Evolutionary conservation across 176 grass and related monocot genomes (phyloP).

Genomic region (Cenchrus fungigraminus): DNA sequence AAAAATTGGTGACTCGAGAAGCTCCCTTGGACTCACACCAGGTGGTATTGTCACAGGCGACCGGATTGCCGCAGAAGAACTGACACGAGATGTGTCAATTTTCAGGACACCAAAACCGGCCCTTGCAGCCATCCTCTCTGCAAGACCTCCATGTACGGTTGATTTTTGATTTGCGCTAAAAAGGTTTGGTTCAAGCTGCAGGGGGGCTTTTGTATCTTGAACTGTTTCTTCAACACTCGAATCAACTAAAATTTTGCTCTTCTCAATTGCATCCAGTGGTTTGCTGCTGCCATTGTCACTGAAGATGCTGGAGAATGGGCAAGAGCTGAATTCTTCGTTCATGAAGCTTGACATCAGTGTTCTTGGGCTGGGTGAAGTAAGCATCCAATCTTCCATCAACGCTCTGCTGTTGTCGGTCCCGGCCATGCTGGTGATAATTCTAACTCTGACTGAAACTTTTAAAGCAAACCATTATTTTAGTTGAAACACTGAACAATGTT

Average conservation of each 20-base stretch:
- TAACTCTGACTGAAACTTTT: constrained; percentile 14
- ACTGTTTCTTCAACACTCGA: constrained; percentile 33
- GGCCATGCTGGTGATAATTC: constrained; percentile 28
- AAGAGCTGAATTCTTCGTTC: constrained; percentile 58
- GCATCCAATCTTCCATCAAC: constrained; percentile 70
- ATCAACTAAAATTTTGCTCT: constrained; percentile 19
- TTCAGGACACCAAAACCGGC: constrained; percentile 65
- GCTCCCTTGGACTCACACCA: constrained; percentile 74
- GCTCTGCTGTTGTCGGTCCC: constrained; percentile 35
- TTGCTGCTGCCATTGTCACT: constrained; percentile 37
- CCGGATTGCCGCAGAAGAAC: constrained; percentile 44
- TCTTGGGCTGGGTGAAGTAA: constrained; percentile 69
- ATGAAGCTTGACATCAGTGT: constrained; percentile 61
- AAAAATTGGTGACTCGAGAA: constrained; percentile 89
- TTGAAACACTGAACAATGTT: constrained; percentile 3
- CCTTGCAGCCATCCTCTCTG: constrained; percentile 69
- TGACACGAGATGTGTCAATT: constrained; percentile 60
- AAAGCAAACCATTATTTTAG: constrained; percentile 8
- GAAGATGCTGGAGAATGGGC: constrained; percentile 46
- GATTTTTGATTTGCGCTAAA: constrained; percentile 51
- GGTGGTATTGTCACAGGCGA: constrained; percentile 84
- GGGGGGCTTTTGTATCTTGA: constrained; percentile 43
- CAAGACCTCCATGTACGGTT: constrained; percentile 42
- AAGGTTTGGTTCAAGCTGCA: constrained; percentile 45
- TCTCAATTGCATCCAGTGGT: constrained; percentile 34